phyloP scores from a whole-genome alignment of 2,329 filamentous ascomycete genomes.

The Dactylellina leptospora region DNA sequence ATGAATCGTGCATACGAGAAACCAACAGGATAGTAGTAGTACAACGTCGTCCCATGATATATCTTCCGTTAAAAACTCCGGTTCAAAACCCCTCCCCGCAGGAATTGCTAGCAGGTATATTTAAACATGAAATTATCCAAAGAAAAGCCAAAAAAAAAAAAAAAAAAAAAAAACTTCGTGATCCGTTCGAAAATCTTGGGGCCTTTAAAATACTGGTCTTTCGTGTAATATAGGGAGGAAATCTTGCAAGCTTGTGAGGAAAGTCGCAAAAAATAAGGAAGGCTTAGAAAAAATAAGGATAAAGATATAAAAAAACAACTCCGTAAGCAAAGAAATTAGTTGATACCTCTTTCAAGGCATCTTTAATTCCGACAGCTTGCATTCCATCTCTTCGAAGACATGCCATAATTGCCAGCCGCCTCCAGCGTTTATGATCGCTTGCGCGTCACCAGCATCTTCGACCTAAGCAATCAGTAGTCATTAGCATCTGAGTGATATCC shows the following conservation, averaged over 20 bases:
- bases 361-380: conserved; percentile 35
- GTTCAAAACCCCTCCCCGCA: conserved; percentile 2
- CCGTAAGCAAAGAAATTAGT: not conserved
- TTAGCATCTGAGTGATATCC: not conserved
- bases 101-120: not conserved
- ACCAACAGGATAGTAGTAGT: not conserved
- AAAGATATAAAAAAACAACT: not conserved
- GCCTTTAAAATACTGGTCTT: not conserved
- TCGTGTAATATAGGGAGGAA: not conserved
- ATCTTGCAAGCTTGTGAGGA: not conserved
- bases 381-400: conserved; percentile 50
- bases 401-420: conserved; percentile 49
- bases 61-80: conserved; percentile 15
- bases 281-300: not conserved
- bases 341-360: conserved; percentile 14
- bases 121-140: not conserved
- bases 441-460: conserved; percentile 30
- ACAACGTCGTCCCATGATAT: conserved; percentile 5
- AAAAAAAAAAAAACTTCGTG: not conserved
- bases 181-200: too few species aligned
- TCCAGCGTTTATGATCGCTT: conserved; percentile 18
- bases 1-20: not conserved
- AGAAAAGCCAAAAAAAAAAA: not conserved
- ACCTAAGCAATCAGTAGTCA: conserved; percentile 2
- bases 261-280: not conserved